Conservation (phyloP, 2,329 filamentous ascomycete species). For the Fusarium ramigenum region DNA sequence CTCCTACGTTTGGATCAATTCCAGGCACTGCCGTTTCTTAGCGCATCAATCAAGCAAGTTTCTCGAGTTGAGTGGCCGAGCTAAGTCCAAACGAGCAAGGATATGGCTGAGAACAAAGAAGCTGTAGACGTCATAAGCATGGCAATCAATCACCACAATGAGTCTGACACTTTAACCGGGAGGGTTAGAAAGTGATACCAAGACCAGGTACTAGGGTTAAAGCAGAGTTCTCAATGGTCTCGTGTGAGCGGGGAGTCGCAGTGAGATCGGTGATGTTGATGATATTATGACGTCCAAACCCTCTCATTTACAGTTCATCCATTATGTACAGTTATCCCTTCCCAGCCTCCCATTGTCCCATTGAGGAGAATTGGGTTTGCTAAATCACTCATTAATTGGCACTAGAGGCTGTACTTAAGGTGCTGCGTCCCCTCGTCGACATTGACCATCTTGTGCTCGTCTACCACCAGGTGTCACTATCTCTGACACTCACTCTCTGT, state of each 20-base stretch:
- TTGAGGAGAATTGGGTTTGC: not conserved
- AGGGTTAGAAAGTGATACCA: not conserved
- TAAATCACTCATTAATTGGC: not conserved
- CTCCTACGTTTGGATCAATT: conserved; percentile 6
- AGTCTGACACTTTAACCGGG: not conserved
- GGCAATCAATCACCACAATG: not conserved
- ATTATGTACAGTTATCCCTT: not conserved
- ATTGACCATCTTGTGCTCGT: not conserved
- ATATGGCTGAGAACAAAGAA: not conserved
- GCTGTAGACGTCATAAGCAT: conserved; percentile 3
- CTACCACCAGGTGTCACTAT: not conserved
- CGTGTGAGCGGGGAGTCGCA: conserved; percentile 8
- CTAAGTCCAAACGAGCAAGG: conserved; percentile 18
- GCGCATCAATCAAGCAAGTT: not conserved
- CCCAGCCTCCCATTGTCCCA: not conserved
- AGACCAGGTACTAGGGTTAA: conserved; percentile 5
- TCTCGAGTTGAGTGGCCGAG: conserved; percentile 17
- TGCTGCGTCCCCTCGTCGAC: not conserved
- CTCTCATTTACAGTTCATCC: conserved; percentile 1
- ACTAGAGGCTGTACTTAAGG: not conserved
- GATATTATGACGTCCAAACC: conserved; percentile 25
- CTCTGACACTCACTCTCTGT: not conserved
- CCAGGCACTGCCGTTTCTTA: conserved; percentile 29
- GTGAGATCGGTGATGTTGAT: conserved; percentile 28
- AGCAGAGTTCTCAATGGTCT: not conserved